A percentile compares a stretch with the other conserved stretches of the same genome.
Conservation (phyloP, 768 basidiomycete genomes). For the Coprinellus aureogranulatus region DNA sequence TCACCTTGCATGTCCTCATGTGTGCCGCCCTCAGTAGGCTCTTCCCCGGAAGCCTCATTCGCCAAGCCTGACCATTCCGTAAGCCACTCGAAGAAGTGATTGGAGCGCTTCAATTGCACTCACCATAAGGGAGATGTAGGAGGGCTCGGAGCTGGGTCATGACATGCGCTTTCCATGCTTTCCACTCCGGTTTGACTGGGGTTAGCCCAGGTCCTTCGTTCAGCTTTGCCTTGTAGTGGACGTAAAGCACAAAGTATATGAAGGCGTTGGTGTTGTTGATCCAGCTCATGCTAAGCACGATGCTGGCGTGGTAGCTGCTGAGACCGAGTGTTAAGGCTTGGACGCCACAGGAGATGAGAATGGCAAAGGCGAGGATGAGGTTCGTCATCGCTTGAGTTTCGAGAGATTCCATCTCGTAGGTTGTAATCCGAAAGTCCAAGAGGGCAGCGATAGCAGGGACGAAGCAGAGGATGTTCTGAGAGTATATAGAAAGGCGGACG, state of each 20-base stretch:
- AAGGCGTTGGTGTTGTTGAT: conserved; percentile 23
- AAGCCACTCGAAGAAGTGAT: too few relatives aligned
- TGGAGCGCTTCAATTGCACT: too few relatives aligned
- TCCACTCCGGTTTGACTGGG: neutral
- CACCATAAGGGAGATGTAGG: neutral
- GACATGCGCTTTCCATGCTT: neutral
- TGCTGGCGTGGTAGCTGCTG: conserved; percentile 19
- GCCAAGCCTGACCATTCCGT: too few relatives aligned
- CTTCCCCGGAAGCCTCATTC: too few relatives aligned
- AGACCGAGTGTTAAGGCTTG: conserved; percentile 16
- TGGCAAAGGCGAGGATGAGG: conserved; percentile 20
- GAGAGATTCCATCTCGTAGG: neutral
- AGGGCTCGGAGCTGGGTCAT: neutral
- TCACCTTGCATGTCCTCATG: too few relatives aligned
- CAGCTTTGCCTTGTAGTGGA: conserved; percentile 3
- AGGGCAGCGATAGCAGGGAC: conserved; percentile 2
- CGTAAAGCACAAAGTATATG: conserved; percentile 8
- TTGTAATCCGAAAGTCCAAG: neutral
- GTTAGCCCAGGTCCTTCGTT: too few relatives aligned
- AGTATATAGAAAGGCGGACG: neutral
- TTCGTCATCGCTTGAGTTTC: conserved; percentile 6
- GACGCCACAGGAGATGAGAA: conserved; percentile 23
- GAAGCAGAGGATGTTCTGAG: neutral
- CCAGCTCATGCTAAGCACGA: conserved; percentile 27
- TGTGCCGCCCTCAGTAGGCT: too few relatives aligned